Base-by-base conservation (phyloP, 2,329 filamentous ascomycete genomes). In the Penicillium sp. region DNA sequence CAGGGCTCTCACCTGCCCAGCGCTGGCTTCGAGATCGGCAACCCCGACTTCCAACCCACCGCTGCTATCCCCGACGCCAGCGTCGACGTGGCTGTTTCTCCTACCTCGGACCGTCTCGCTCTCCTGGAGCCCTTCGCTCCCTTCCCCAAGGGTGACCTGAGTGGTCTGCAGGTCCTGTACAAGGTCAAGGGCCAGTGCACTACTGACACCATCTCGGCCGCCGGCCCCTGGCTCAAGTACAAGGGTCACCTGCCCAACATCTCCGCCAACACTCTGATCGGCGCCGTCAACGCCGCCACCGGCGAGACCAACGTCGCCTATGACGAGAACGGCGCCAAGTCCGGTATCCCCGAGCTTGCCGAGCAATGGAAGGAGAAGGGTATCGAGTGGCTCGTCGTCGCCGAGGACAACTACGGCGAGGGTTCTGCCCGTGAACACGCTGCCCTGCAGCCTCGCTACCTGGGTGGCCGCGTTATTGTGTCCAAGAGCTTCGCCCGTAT, bases 241-340 rank as follows among this genome's bases (percentile, higher is more conserved):
- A 97, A 97, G 82, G 94, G 94, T 59, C 94, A 99, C 76, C 85
- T 99, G 58, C 91, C 93, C 73, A 99, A 99, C 81, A 99, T 99
- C 74, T 89, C 87, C 62, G 91, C 91, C 71, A 99, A 99, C 83
- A 99, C 94, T 1, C 86, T 99, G 61, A 97, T 97, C 77, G 94
- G 92, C 45, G 94, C 94, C 56, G 83, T 92, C 71, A 97, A 97
- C 75, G 92, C 90, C 39, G 91, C 90, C 59, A 99, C 93, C 0
- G 89, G 88, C 64, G 92, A 96, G 75, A 92, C 94, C 61, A 97
- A 97, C 75, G 87, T 84, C 18, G 94, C 93, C 5, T 94, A 96
- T 77, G 94, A 99, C 74, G 78, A 89, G 54, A 87, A 92, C 71
- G 91, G 91, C 66, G 82, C 81, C 55, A 80, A 79, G 67, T 83